Evolutionary conservation across 805 yeast species (phyloP).

Genomic region (Metschnikowia orientalis): DNA sequence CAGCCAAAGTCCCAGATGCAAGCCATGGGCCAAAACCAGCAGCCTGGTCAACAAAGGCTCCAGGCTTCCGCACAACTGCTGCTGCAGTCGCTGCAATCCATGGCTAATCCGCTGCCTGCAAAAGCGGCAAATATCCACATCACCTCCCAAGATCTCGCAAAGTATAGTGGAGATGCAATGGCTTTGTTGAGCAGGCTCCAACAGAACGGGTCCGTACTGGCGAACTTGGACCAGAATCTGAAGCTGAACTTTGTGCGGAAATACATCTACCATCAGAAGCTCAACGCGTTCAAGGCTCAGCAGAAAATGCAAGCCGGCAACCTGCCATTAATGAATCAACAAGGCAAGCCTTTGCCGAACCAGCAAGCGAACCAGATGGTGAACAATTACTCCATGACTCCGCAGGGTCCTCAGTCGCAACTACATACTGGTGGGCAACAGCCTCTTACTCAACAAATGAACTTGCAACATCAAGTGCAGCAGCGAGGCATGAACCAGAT

Average conservation of each 20-base stretch:
- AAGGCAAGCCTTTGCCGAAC: constrained; percentile 11
- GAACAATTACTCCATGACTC: constrained; percentile 10
- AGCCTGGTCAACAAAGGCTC: no score
- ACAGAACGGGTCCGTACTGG: constrained; percentile 31
- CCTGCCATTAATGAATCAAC: constrained; percentile 11
- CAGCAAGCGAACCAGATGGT: constrained; percentile 15
- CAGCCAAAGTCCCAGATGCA: no score
- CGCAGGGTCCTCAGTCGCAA: background rate
- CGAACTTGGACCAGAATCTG: constrained; percentile 33
- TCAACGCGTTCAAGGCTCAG: constrained; percentile 25
- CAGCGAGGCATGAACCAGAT: constrained; percentile 6
- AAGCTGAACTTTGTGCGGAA: constrained; percentile 37
- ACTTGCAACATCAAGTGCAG: constrained; percentile 2
- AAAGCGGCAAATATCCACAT: constrained; percentile 14
- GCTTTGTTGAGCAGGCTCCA: constrained; percentile 34
- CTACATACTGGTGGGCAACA: constrained; percentile 4
- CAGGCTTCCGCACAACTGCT: no score
- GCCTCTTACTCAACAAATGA: background rate
- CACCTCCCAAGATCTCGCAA: constrained; percentile 31
- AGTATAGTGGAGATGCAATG: constrained; percentile 39
- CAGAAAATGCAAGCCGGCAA: constrained; percentile 20
- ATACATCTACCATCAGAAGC: constrained; percentile 38
- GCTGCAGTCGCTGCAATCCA: constrained; percentile 8
- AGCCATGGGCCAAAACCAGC: no score
- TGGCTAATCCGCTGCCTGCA: constrained; percentile 5